These are phyloP conservation scores for Ceriops decandra DNA, from an alignment of 345 rosid species.

Conservation along the genomic window DNA sequence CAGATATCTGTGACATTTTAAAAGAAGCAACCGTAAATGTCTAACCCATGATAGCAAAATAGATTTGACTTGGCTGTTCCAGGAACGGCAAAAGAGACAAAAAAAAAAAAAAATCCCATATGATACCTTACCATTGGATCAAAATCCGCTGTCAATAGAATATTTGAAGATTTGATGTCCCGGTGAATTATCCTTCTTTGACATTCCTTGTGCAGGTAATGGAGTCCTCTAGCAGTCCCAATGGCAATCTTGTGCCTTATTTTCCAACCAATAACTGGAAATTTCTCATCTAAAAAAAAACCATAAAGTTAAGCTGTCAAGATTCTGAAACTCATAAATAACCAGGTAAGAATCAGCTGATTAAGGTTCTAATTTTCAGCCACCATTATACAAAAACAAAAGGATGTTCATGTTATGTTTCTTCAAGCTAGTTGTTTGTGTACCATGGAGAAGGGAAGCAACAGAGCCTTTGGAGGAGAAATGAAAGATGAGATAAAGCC, in stretches of 20 bases:
- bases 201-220: slow-evolving; percentile 86
- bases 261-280: slow-evolving; percentile 61
- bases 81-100: too few relatives aligned
- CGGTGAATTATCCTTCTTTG: slow-evolving; percentile 91
- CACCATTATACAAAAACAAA: background rate
- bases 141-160: slow-evolving; percentile 72
- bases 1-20: slow-evolving; percentile 55
- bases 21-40: background rate
- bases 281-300: slow-evolving; percentile 37
- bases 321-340: slow-evolving; percentile 1
- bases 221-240: slow-evolving; percentile 83
- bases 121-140: slow-evolving; percentile 60
- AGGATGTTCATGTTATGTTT: too few relatives aligned
- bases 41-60: background rate
- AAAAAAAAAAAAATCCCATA: background rate
- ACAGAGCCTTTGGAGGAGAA: slow-evolving; percentile 88
- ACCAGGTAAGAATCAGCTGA: slow-evolving; percentile 6
- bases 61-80: background rate
- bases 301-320: background rate
- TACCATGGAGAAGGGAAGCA: slow-evolving; percentile 94
- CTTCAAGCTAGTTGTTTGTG: background rate
- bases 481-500: slow-evolving; percentile 77
- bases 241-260: slow-evolving; percentile 69
- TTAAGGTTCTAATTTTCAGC: background rate
- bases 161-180: slow-evolving; percentile 90